Evolutionary conservation across 148 eudicot species (phyloP).

Genomic region (Persicaria tinctoria): DNA sequence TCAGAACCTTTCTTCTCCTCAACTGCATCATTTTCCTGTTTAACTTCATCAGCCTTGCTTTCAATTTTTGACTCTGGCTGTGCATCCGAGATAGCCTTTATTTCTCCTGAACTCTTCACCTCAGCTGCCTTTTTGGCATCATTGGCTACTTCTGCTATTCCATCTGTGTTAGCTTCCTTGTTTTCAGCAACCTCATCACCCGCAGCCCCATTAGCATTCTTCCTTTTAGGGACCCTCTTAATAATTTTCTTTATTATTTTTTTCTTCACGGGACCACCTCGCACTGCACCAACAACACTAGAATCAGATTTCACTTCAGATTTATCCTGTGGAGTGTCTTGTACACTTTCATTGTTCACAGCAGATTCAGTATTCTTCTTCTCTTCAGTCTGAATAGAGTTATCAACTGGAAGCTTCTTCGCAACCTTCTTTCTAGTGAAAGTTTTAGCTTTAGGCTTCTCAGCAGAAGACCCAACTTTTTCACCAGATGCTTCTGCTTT

Average conservation of each 20-base stretch:
- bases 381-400: conserved; percentile 26
- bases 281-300: conserved; percentile 25
- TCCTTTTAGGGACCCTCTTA: conserved; percentile 63
- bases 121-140: conserved; percentile 20
- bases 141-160: conserved; percentile 23
- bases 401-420: conserved; percentile 18
- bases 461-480: conserved; percentile 36
- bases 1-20: conserved; percentile 29
- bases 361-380: conserved; percentile 25
- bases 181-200: conserved; percentile 28
- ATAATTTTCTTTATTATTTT: conserved; percentile 65
- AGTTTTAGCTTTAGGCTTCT: conserved; percentile 38
- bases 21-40: conserved; percentile 26
- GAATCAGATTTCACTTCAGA: conserved; percentile 29
- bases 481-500: conserved; percentile 31
- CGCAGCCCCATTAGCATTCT: conserved; percentile 28
- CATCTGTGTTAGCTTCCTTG: conserved; percentile 23
- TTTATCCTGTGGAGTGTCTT: conserved; percentile 23
- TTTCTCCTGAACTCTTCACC: conserved; percentile 13
- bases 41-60: conserved; percentile 29
- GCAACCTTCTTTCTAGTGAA: conserved; percentile 40
- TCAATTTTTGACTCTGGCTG: conserved; percentile 23
- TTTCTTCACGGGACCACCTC: conserved; percentile 38
- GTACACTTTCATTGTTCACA: conserved; percentile 11
- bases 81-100: conserved; percentile 8